Percentiles rank a stretch among this genome's conserved stretches.
Evolutionary conservation across 805 yeast genomes (phyloP).

Genomic region (Maudiozyma saulgeensis): DNA sequence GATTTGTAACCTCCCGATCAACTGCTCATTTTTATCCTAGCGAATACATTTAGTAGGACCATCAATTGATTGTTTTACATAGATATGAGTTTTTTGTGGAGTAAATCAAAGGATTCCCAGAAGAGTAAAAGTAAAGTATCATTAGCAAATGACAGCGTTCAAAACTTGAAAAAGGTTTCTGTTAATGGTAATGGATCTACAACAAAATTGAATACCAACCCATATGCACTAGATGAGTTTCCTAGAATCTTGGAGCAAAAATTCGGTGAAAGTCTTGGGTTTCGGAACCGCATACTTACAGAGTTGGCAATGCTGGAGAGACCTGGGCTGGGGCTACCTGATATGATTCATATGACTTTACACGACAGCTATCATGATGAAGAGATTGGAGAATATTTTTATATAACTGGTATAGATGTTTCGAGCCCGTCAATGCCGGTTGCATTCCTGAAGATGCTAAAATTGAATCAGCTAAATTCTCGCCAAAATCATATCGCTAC

Average conservation of each 20-base stretch:
- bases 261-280: constrained; percentile 27
- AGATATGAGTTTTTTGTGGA: constrained; percentile 11
- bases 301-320: constrained; percentile 11
- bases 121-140: neutral
- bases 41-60: too few relatives aligned
- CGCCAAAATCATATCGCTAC: constrained; percentile 32
- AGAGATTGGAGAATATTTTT: constrained; percentile 44
- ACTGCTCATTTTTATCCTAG: too few relatives aligned
- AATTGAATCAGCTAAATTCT: constrained; percentile 12
- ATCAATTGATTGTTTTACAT: neutral
- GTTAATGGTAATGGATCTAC: neutral
- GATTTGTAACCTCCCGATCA: too few relatives aligned
- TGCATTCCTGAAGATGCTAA: constrained; percentile 36
- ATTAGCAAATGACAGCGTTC: neutral
- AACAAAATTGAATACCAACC: neutral
- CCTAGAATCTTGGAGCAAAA: constrained; percentile 23
- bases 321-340: constrained; percentile 64
- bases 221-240: constrained; percentile 10
- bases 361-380: constrained; percentile 33
- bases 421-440: constrained; percentile 38
- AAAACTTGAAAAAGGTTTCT: neutral
- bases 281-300: constrained; percentile 16
- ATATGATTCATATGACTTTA: constrained; percentile 41
- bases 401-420: constrained; percentile 38
- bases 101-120: constrained; percentile 3